Conservation (phyloP, 225 moss, liverwort and hornwort genomes). For the Thuidium tamariscinum region DNA sequence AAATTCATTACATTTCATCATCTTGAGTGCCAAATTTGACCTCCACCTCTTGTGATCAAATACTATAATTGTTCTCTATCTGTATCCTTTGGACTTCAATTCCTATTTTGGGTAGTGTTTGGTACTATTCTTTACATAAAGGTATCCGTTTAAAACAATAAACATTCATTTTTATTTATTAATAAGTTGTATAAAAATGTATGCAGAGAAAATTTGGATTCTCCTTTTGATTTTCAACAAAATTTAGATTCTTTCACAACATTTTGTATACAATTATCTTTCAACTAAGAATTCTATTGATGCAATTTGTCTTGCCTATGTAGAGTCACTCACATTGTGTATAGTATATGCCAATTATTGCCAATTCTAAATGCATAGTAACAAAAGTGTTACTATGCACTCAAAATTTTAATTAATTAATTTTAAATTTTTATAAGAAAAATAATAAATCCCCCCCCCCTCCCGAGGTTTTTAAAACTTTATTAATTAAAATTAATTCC, state of each 20-base stretch:
- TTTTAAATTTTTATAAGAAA: no score
- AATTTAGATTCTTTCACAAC: not conserved
- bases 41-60: not conserved
- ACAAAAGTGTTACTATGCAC: no score
- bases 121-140: not conserved
- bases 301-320: not conserved
- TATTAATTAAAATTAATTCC: no score
- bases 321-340: no score
- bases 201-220: not conserved
- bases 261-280: not conserved
- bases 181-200: not conserved
- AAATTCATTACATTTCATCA: not conserved
- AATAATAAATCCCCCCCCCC: no score
- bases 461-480: no score
- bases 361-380: no score
- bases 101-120: accelerated
- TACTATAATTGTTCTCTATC: accelerated
- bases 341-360: no score
- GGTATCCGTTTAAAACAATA: no score
- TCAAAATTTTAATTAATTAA: no score
- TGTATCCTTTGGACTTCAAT: accelerated
- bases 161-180: no score
- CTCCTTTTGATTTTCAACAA: not conserved
- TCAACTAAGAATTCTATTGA: not conserved
- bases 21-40: not conserved